Conservation (phyloP, 306 rosid genomes). For the Ochetophila trinervis region DNA sequence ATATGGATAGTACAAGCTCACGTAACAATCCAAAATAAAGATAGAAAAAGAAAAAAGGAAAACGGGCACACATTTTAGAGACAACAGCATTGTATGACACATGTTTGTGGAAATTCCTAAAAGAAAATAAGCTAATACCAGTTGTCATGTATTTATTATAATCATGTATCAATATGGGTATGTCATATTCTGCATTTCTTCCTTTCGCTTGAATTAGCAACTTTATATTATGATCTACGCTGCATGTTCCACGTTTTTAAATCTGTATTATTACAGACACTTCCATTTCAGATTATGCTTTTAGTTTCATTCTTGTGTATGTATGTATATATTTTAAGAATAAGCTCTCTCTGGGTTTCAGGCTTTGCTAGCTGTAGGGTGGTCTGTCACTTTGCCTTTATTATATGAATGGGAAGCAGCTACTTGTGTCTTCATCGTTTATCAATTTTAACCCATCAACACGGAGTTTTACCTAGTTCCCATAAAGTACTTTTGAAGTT, state of each 20-base stretch:
- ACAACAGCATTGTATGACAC: neutral
- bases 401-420: constrained; percentile 37
- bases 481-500: constrained; percentile 16
- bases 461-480: constrained; percentile 21
- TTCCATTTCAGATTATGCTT: neutral
- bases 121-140: neutral
- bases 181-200: too few species aligned
- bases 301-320: neutral
- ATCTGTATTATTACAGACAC: neutral
- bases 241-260: neutral
- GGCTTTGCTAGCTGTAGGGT: constrained; percentile 1
- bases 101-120: constrained; percentile 47
- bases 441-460: constrained; percentile 38
- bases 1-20: too few species aligned
- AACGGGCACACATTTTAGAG: too few species aligned
- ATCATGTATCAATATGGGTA: neutral
- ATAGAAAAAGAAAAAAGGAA: too few species aligned
- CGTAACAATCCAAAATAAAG: too few species aligned
- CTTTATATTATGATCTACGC: too few species aligned
- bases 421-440: constrained; percentile 37
- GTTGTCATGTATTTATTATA: neutral
- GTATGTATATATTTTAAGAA: neutral
- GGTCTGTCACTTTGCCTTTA: neutral
- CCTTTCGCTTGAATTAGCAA: too few species aligned
- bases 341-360: neutral